Evolutionary conservation across 352 stramenopile genomes (phyloP).

Genomic region (Pilasporangium apinafurcum): DNA sequence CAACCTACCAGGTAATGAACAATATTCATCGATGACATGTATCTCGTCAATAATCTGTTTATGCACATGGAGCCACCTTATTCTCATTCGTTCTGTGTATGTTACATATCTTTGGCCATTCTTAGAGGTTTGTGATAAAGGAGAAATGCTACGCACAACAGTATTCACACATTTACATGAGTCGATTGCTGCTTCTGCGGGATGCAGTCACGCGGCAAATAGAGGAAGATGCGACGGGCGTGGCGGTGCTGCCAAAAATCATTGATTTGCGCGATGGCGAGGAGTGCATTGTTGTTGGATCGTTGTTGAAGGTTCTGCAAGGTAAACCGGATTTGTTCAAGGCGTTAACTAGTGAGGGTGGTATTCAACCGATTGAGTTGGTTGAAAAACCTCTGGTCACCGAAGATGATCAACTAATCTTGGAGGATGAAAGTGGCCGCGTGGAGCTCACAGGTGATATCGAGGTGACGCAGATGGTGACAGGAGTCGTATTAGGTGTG

Average conservation of each 20-base stretch:
- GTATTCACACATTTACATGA: constrained; percentile 90
- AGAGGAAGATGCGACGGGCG: constrained; percentile 14
- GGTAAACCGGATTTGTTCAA: constrained; percentile 81
- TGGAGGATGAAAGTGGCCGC: constrained; percentile 88
- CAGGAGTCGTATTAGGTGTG: constrained; percentile 68
- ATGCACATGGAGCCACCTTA: background rate
- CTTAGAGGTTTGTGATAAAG: constrained; percentile 78
- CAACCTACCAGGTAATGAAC: constrained; percentile 23
- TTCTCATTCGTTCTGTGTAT: background rate
- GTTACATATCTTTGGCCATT: no score
- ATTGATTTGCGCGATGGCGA: constrained; percentile 66
- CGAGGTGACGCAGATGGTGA: constrained; percentile 45
- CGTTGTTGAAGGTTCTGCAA: constrained; percentile 74
- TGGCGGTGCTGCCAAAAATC: constrained; percentile 55
- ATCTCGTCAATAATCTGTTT: background rate
- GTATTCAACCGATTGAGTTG: constrained; percentile 30
- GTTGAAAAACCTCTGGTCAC: constrained; percentile 37
- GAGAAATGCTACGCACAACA: constrained; percentile 84
- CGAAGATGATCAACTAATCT: constrained; percentile 63
- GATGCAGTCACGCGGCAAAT: constrained; percentile 43
- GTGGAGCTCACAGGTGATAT: constrained; percentile 63
- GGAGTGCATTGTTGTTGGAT: constrained; percentile 75
- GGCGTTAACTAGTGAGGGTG: constrained; percentile 59
- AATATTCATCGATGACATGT: background rate
- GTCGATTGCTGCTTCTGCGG: constrained; percentile 64